phyloP scores from a whole-genome alignment of 257 asterid species.

The Striga asiatica region DNA sequence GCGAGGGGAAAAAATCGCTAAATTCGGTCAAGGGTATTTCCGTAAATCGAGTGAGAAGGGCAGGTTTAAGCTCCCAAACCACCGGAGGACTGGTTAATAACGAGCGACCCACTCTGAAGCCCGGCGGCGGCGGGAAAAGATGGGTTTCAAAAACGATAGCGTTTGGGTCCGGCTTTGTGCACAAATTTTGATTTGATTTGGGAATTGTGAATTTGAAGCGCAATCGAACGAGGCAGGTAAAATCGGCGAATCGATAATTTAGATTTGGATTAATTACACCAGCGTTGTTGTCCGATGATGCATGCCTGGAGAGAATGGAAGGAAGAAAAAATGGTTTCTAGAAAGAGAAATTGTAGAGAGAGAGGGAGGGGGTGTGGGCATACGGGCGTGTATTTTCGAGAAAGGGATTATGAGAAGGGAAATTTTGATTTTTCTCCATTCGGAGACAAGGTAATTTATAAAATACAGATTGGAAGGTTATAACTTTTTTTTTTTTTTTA shows the following conservation, averaged over 20 bases:
- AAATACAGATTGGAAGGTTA: constrained; percentile 20
- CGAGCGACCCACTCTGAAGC: constrained; percentile 22
- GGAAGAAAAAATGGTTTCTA: constrained; percentile 5
- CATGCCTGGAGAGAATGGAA: constrained; percentile 22
- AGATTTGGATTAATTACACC: constrained; percentile 32
- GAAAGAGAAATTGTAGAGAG: constrained; percentile 10
- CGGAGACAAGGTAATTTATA: constrained; percentile 15
- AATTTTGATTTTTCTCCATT: constrained; percentile 17
- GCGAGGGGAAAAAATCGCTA: constrained; percentile 16
- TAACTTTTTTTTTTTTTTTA: not conserved
- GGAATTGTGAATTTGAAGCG: constrained; percentile 10
- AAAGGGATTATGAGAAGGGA: constrained; percentile 18
- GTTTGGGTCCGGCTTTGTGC: constrained; percentile 20
- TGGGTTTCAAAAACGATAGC: constrained; percentile 45
- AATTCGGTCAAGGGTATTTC: constrained; percentile 27
- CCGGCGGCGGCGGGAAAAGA: constrained; percentile 79
- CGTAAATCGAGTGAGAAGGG: constrained; percentile 19
- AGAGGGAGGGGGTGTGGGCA: constrained; percentile 17
- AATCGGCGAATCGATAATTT: constrained; percentile 29
- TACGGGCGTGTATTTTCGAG: constrained; percentile 12
- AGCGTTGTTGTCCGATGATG: constrained; percentile 36
- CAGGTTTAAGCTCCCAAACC: constrained; percentile 26
- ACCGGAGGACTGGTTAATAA: constrained; percentile 29
- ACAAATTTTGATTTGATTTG: not conserved
- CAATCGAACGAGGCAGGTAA: constrained; percentile 11